A percentile compares a stretch with the other conserved stretches of the same genome.
Evolutionary conservation across 441 rosid genomes (phyloP).

Genomic region (Erodium moschatum): DNA sequence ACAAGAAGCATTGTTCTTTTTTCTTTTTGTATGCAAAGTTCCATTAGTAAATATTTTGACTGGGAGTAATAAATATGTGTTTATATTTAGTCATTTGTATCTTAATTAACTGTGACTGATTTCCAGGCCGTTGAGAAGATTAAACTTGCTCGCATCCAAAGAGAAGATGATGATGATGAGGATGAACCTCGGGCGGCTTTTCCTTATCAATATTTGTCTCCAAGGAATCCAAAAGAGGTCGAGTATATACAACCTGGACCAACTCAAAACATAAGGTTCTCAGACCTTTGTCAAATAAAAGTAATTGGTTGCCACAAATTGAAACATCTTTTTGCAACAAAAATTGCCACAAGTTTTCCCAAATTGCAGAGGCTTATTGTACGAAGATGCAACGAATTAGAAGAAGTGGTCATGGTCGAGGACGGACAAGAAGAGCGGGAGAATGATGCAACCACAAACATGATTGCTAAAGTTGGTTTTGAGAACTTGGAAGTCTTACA

Average conservation of each 20-base stretch:
- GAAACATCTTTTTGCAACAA: background rate
- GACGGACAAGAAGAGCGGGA: background rate
- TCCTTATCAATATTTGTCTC: background rate
- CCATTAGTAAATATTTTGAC: no score
- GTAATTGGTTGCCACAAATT: background rate
- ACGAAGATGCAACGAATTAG: background rate
- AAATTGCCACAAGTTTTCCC: background rate
- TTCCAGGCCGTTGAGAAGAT: background rate
- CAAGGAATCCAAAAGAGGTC: background rate
- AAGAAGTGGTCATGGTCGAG: background rate
- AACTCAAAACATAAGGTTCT: background rate
- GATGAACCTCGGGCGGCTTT: background rate
- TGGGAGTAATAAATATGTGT: no score
- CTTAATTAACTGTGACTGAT: background rate
- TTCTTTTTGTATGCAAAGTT: no score
- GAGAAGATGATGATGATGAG: background rate
- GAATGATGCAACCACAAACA: background rate
- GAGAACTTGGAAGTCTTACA: background rate
- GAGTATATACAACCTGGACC: background rate
- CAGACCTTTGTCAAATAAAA: background rate
- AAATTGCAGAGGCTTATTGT: background rate
- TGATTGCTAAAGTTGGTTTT: background rate
- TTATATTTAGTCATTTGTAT: no score
- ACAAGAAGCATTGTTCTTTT: no score
- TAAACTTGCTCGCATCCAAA: background rate